Percentiles rank a stretch among this genome's conserved stretches.
Conservation (phyloP, 306 rosid species). For the Cucurbita ficifolia region DNA sequence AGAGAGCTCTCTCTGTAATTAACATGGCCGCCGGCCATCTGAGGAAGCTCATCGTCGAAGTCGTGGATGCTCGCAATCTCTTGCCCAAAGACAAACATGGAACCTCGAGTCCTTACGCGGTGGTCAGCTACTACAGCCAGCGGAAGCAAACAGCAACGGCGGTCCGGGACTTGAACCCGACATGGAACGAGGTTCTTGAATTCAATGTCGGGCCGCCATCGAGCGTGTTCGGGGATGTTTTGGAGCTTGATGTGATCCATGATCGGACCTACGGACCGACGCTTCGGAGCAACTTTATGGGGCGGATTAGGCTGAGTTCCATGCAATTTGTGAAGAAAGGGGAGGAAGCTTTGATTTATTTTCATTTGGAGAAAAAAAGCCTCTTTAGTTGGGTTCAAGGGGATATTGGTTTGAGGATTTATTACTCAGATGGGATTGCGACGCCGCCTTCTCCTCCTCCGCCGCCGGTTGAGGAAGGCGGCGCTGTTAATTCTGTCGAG, state of each 20-base stretch:
- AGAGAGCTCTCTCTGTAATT: neutral
- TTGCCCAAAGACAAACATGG: conserved; percentile 67
- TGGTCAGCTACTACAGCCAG: conserved; percentile 60
- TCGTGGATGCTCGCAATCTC: conserved; percentile 72
- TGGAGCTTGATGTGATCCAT: conserved; percentile 55
- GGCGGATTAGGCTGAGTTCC: conserved; percentile 44
- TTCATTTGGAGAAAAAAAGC: conserved; percentile 43
- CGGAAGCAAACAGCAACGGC: conserved; percentile 34
- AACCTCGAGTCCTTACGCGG: conserved; percentile 61
- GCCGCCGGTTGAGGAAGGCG: neutral
- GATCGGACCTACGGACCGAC: conserved; percentile 48
- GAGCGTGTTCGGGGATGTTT: conserved; percentile 40
- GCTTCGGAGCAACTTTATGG: conserved; percentile 43
- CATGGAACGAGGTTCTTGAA: conserved; percentile 59
- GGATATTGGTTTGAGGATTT: conserved; percentile 62
- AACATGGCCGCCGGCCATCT: conserved; percentile 18
- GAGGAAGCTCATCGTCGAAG: conserved; percentile 55
- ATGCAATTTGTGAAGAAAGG: conserved; percentile 63
- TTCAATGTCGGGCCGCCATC: conserved; percentile 43
- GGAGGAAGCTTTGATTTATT: conserved; percentile 79
- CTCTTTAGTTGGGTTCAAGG: conserved; percentile 44
- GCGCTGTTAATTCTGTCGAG: neutral
- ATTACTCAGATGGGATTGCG: conserved; percentile 22
- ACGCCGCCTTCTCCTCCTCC: neutral
- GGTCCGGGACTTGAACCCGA: conserved; percentile 44